Base-by-base conservation (phyloP, 805 yeast species). In the Cyberlindnera xishuangbannaensis region DNA sequence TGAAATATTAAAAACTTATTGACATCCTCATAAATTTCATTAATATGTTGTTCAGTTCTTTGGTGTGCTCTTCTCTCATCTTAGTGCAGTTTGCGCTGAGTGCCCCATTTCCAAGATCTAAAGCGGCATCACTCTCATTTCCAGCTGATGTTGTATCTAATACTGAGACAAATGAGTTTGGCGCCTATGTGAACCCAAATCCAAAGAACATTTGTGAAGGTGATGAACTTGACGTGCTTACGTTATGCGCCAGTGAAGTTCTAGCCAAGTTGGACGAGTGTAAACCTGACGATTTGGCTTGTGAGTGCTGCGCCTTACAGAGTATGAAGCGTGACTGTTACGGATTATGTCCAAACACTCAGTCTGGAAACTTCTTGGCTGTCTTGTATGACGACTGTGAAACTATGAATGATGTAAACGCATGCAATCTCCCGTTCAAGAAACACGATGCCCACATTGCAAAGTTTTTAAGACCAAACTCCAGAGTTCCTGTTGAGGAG, bases 271-370 rank as follows among this genome's bases (percentile, higher is more conserved):
- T 71, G 39, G 73, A 69, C 43, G 69, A 61, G 35, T 72, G 78
- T 45, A 65, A 68, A 42, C 66, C 75, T 5, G 68, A 67, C 45
- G 77, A 71, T 51, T 54, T 69, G 41, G 75, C 74, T 2, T 72
- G 77, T 51, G 76, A 70, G 41, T 71, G 78, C 41, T 70, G 76
- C 51, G 76, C 77, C 8, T 56, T 72, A 22, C 76, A 71, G 48
- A 62, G 65, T 33, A 61, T 71, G 55, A 58, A 62, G 24, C 55
- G 55, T 29, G 61, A 59, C 25, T 71, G 77, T 45, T 68, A 65
- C 47, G 64, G 62, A 13, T 53, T 71, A 39, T 71, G 76, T 46
- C 71, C 71, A 15, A 66, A 66, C 19, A 64, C 66, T 14, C 49
- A 72, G 1, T 60, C 69, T 14, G 67, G 68, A 14, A 66, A 65